phyloP scores from a whole-genome alignment of 208 protist species.

The Leptomonas pyrrhocoris region DNA sequence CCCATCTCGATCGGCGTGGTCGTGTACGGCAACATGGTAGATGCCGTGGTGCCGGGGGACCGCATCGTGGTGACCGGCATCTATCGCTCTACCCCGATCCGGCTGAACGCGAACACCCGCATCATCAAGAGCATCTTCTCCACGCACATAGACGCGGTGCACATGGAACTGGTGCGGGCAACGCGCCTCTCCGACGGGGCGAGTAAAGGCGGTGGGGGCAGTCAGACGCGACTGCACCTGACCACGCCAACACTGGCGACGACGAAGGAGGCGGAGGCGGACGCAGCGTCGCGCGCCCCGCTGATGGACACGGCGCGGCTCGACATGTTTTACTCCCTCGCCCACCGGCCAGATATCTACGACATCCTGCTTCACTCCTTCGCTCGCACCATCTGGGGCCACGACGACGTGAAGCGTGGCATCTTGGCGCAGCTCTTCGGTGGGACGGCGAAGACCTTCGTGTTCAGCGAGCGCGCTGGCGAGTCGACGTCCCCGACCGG shows the following conservation, averaged over 20 bases:
- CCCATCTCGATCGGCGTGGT: slow-evolving; percentile 97
- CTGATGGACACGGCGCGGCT: slow-evolving; percentile 63
- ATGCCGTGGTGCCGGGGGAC: slow-evolving; percentile 96
- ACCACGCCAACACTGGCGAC: slow-evolving; percentile 20
- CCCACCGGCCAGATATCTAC: slow-evolving; percentile 94
- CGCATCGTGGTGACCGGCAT: slow-evolving; percentile 98
- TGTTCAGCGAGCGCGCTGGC: slow-evolving; percentile 41
- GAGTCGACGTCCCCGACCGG: neutral
- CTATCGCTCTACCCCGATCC: slow-evolving; percentile 93
- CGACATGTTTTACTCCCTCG: slow-evolving; percentile 79
- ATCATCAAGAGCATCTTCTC: slow-evolving; percentile 95
- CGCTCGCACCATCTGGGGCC: slow-evolving; percentile 97
- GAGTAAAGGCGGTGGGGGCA: neutral
- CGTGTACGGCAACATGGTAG: slow-evolving; percentile 96
- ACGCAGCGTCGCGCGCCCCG: slow-evolving; percentile 14
- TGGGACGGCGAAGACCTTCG: slow-evolving; percentile 94
- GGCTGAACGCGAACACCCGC: slow-evolving; percentile 94
- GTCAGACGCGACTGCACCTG: slow-evolving; percentile 6
- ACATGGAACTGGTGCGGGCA: slow-evolving; percentile 93
- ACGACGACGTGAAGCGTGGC: slow-evolving; percentile 99
- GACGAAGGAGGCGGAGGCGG: slow-evolving; percentile 10
- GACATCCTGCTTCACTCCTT: slow-evolving; percentile 94
- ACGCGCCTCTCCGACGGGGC: slow-evolving; percentile 7
- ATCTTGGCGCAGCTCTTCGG: slow-evolving; percentile 99
- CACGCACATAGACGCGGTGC: slow-evolving; percentile 97